Evolutionary conservation across 1,284 basidiomycete genomes (phyloP), one percentile per base, ranked within the genome.

Genomic region (Bjerkandera adusta): DNA sequence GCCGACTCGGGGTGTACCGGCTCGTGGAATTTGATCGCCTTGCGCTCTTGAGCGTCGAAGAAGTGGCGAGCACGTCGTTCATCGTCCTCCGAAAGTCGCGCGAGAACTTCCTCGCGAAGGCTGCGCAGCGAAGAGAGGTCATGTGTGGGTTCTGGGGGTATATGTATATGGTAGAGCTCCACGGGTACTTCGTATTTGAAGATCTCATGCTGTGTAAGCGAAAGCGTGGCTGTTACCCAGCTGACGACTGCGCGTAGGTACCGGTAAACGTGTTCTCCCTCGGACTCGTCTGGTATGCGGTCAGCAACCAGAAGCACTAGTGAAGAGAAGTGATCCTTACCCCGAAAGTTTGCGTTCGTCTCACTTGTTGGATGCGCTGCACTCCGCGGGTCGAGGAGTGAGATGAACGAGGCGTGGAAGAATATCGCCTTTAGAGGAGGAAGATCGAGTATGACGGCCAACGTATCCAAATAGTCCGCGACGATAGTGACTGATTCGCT

Each of bases 201-300:
- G 5, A 43, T 22, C n/a, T 48, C 46, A 36, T 48, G 46, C 21
- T 48, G 46, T 13, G 40, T 38, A 3, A 48, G 29, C 1, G 41
- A 16, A 10, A 48, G 34, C 4, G 40, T 25, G 3, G 46, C 46
- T 18, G 40, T 16, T 10, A 48, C 46, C 46, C 46, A 48, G 16
- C 40, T 21, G 34, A 48, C 46, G 12, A 48, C 25, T 10, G 46
- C 46, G 4, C 46, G 39, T 15, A 48, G 40, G 46, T 48, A 48
- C 11, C 46, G 46, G 22, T 25, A 48, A 20, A 48, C 46, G 22
- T 48, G 46, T 16, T 35, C 46, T 25, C 46, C 46, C 18, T 40
- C 39, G 11, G 39, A 33, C 41, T 48, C 46, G 6, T 39, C 25
- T 41, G 40, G 25, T 35, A 33, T 21, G 12, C 16, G 33, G 29